Conservation (phyloP, 169 alveolate genomes). For the Plasmodium adleri region DNA sequence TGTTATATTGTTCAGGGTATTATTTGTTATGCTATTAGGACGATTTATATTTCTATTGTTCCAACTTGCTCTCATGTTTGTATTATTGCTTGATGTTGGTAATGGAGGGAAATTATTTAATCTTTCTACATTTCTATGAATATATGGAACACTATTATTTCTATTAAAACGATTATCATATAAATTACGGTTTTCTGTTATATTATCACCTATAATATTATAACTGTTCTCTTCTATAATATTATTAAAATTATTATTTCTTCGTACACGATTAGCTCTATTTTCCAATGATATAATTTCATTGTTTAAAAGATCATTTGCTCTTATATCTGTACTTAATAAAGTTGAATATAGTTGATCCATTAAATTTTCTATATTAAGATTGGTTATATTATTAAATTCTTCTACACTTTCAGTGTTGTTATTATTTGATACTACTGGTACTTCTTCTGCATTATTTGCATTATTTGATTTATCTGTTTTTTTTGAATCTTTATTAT, state of each 20-base stretch:
- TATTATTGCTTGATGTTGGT: conserved; percentile 6
- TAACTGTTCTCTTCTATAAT: conserved; percentile 13
- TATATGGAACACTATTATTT: conserved; percentile 10
- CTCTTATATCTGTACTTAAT: conserved; percentile 23
- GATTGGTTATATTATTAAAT: conserved; percentile 2
- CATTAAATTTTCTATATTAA: conserved; percentile 53
- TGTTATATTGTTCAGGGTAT: too few species aligned
- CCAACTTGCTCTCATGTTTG: conserved; percentile 22
- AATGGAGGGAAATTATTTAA: conserved; percentile 11
- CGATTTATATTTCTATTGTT: conserved; percentile 8
- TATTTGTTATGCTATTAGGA: neutral
- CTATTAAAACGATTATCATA: neutral
- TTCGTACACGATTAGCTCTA: conserved; percentile 36
- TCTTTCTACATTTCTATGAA: conserved; percentile 52
- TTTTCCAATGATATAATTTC: neutral
- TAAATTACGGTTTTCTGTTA: neutral
- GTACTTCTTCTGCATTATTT: neutral
- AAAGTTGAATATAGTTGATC: conserved; percentile 46
- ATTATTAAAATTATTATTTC: conserved; percentile 6
- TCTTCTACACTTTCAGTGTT: neutral
- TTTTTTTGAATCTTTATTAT: conserved; percentile 1
- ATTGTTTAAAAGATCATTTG: conserved; percentile 8
- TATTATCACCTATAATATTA: conserved; percentile 18
- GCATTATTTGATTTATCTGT: neutral
- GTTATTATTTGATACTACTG: neutral